Evolutionary conservation across 768 basidiomycete genomes (phyloP), one percentile per base, ranked within the genome.

Genomic region (Collybia sp.): DNA sequence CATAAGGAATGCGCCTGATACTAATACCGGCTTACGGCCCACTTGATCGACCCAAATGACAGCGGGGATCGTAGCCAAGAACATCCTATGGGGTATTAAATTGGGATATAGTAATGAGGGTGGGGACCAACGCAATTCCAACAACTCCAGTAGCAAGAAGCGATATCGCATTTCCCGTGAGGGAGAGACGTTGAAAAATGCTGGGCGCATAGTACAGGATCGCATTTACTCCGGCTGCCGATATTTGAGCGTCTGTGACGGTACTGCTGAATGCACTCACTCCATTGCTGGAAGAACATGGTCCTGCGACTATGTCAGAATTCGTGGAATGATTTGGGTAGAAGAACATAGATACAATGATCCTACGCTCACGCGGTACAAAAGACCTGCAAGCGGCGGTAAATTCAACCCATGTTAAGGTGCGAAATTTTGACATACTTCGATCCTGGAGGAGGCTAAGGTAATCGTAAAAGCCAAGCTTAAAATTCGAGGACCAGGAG

Each of bases 281-380:
- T 87, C 85, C 85, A 88, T 63, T 88, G 86, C 58, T 88, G 87
- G 71, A 85, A 88, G 68, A 82, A 84, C 85, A 83, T 91, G 35
- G 69, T 80, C 50, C 77, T 78, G 43, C 4, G 40, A 17, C 38
- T 13, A 12, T 19, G 16, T 55, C 38, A 57, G 38, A 3, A 30
- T 39, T 20, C 5, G 19, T 20, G 11, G n/a, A 20, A 32, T 17
- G 31, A 15, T 15, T 10, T 33, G 12, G 6, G 6, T 19, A 16
- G 33, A 32, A 39, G 36, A 33, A 41, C 12, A 59, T 37, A 18
- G 10, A 72, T 55, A 75, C 72, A 82, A 57, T 39, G 80, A 75
- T 18, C 81, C 83, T 39, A 85, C 72, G 19, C 73, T 73, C 6
- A 85, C 75, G 30, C 88, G 76, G 56, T 75, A 78, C 39, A 88